Base-by-base conservation (phyloP, 306 rosid species). In the Nissolia schottii region DNA sequence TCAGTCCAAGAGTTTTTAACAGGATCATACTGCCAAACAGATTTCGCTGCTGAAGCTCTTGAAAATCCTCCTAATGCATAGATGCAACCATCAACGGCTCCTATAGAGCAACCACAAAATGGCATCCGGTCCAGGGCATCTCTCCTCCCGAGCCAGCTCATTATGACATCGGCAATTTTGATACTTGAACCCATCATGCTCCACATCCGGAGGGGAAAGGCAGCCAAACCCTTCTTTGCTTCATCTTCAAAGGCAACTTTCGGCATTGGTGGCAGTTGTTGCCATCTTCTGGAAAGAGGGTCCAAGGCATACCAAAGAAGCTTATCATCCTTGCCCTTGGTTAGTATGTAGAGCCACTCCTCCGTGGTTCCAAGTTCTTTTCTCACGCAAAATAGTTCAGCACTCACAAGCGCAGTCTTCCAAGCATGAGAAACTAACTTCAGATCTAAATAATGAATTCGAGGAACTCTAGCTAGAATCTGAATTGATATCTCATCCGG, bases 11-110 rank as follows among this genome's bases (percentile, higher is more conserved):
- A 45, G 64, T 82, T 82, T 40, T 23, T 56, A 56, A 75, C 43
- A 23, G 86, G 86, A 82, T 79, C 76, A 64, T 82, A 82, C 71
- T 41, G 72, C 79, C 86, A 82, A 45, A 79, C 86, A 70, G 73
- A 70, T 58, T 70, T 82, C 76, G 70, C 64, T 50, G 86, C 76
- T 14, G 86, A 79, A 79, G 81, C 81, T 79, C 70, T 50, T 20
- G 86, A 79, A 46, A 82, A 79, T 57, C 86, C 86, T 54, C 86
- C 86, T 34, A 82, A 71, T 18, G 77, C 83, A 82, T 78, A 82
- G 51, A 82, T 66, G 64, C 83, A 70, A 45, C 83, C 83, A 49
- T 66, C 81, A 79, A 82, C 79, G 31, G 69, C 83, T 67, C 83
- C 81, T 19, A 58, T 58, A 22, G 86, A 79, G 62, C 86, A 82